Conservation (phyloP, 192 early-diverging fungal species). For the Podila epigama region DNA sequence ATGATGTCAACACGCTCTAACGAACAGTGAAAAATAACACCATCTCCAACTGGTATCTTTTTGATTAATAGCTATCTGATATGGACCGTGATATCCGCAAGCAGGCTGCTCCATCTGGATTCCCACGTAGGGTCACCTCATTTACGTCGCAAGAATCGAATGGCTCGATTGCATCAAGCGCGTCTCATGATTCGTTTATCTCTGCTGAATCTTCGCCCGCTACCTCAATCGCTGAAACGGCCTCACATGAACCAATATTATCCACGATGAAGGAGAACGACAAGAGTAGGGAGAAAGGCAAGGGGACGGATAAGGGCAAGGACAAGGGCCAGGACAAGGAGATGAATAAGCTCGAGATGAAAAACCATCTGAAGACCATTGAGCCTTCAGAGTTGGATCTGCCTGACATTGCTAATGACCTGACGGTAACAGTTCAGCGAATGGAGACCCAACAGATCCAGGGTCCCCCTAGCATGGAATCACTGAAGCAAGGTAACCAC, state of each 20-base stretch:
- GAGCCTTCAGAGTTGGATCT: too few relatives aligned
- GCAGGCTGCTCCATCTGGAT: slow-evolving; percentile 39
- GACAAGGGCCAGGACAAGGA: background rate
- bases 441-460: too few relatives aligned
- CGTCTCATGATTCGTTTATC: slow-evolving; percentile 24
- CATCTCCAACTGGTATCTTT: background rate
- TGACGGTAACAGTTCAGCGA: too few relatives aligned
- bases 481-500: too few relatives aligned
- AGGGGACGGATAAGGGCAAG: too few relatives aligned
- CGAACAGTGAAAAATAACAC: too few relatives aligned
- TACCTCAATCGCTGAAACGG: slow-evolving; percentile 13
- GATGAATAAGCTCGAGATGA: too few relatives aligned
- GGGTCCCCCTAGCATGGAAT: too few relatives aligned
- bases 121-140: slow-evolving; percentile 5
- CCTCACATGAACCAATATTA: slow-evolving; percentile 1
- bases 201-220: slow-evolving; percentile 13
- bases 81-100: slow-evolving; percentile 62
- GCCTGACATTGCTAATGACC: too few relatives aligned
- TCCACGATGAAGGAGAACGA: background rate
- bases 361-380: too few relatives aligned
- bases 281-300: background rate
- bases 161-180: slow-evolving; percentile 15
- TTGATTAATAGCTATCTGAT: slow-evolving; percentile 47
- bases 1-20: too few relatives aligned
- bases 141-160: slow-evolving; percentile 23